A percentile compares a stretch with the other conserved stretches of the same genome.
Conservation (phyloP, 495 filamentous ascomycete species). For the Tuber indicum region DNA sequence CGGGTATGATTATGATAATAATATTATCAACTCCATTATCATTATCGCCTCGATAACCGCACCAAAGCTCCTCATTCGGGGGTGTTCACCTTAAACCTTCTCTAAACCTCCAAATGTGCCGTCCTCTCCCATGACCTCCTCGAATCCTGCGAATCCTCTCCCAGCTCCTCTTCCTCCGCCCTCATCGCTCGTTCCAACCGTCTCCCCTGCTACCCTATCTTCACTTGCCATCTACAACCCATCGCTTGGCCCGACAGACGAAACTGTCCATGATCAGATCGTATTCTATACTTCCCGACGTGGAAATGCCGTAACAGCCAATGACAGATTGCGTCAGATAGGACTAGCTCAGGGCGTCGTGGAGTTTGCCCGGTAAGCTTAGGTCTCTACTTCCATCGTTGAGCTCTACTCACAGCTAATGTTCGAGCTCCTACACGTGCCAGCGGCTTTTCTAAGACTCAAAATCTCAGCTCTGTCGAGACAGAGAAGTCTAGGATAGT, state of each 20-base stretch:
- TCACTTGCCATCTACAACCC: slow-evolving; percentile 95
- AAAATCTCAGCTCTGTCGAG: slow-evolving; percentile 75
- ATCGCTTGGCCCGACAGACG: slow-evolving; percentile 75
- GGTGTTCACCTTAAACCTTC: slow-evolving; percentile 9
- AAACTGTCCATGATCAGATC: slow-evolving; percentile 81
- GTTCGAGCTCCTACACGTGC: slow-evolving; percentile 6
- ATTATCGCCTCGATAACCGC: not conserved
- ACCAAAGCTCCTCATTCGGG: slow-evolving; percentile 41
- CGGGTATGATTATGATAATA: not conserved
- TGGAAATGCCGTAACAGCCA: slow-evolving; percentile 47
- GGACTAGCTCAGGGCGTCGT: slow-evolving; percentile 98
- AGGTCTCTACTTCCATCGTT: not conserved
- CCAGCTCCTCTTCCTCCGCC: slow-evolving; percentile 32
- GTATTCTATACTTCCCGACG: slow-evolving; percentile 77
- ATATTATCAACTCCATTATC: not conserved
- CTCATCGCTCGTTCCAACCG: slow-evolving; percentile 41
- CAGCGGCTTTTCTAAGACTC: slow-evolving; percentile 70
- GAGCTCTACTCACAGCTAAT: slow-evolving; percentile 15
- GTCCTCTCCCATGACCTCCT: slow-evolving; percentile 43
- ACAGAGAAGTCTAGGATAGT: slow-evolving; percentile 82
- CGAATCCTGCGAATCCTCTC: slow-evolving; percentile 27
- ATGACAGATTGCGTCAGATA: slow-evolving; percentile 82
- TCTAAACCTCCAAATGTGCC: slow-evolving; percentile 45
- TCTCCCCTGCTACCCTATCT: slow-evolving; percentile 73
- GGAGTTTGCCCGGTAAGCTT: slow-evolving; percentile 67